Evolutionary conservation across 306 rosid genomes (phyloP).

Genomic region (Cucumis melo): DNA sequence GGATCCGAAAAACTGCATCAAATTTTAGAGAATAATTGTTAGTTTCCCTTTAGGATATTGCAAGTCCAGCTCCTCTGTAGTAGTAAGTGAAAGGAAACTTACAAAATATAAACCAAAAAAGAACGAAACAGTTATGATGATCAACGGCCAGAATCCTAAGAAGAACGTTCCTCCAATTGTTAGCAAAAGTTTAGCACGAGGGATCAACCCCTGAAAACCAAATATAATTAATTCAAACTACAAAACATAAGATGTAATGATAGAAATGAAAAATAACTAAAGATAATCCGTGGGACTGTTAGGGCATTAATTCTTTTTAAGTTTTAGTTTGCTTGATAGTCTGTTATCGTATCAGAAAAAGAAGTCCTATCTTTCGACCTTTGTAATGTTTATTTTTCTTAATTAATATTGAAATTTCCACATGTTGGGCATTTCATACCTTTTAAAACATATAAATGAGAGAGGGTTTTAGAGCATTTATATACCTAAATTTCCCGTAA

Average conservation of each 20-base stretch:
- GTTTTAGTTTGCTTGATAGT: too few species aligned
- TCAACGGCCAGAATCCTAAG: constrained; percentile 88
- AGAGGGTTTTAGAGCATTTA: too few species aligned
- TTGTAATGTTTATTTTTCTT: too few species aligned
- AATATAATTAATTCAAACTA: neutral
- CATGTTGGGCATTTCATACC: too few species aligned
- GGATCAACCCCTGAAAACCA: constrained; percentile 70
- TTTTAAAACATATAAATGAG: too few species aligned
- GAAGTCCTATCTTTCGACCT: too few species aligned
- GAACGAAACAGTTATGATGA: constrained; percentile 44
- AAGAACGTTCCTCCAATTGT: constrained; percentile 93
- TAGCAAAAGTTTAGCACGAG: constrained; percentile 78
- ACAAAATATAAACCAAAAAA: constrained; percentile 69
- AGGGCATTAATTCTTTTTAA: too few species aligned
- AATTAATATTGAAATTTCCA: too few species aligned
- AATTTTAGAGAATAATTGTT: neutral
- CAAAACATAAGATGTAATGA: neutral
- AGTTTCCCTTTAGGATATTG: neutral
- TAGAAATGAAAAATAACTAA: neutral
- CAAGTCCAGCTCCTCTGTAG: neutral
- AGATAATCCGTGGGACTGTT: neutral
- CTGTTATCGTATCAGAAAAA: too few species aligned
- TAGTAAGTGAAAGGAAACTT: constrained; percentile 16
- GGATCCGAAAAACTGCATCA: constrained; percentile 73
- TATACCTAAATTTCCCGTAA: too few species aligned